Evolutionary conservation across 305 asterid genomes (phyloP).

Genomic region (Rubia peregrina): DNA sequence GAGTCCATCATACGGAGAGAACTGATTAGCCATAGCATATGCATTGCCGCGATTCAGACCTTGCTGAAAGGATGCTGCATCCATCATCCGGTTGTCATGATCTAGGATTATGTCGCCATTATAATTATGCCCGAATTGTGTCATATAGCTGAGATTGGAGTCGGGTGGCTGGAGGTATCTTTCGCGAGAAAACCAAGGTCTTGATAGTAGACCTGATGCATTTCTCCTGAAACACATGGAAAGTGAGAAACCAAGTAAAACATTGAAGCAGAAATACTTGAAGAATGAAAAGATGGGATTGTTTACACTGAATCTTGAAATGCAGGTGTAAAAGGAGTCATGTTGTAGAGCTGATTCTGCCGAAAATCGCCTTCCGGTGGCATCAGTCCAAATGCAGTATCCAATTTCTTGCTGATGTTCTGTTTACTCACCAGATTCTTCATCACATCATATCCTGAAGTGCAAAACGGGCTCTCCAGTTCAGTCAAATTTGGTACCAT

Average conservation of each 20-base stretch:
- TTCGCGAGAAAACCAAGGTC: constrained; percentile 39
- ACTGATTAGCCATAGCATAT: constrained; percentile 19
- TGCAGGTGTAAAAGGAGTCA: constrained; percentile 60
- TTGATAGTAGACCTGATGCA: constrained; percentile 36
- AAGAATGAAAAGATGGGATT: not conserved
- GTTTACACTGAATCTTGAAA: constrained; percentile 41
- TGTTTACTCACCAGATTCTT: constrained; percentile 33
- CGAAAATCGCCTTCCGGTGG: constrained; percentile 26
- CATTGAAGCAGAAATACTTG: not conserved
- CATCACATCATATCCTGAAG: constrained; percentile 35
- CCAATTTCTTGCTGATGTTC: constrained; percentile 27
- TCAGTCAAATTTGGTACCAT: no score
- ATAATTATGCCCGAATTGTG: constrained; percentile 17
- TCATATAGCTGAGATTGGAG: constrained; percentile 23
- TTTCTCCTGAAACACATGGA: constrained; percentile 28
- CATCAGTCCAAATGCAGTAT: constrained; percentile 23
- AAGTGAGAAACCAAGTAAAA: not conserved
- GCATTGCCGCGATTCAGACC: constrained; percentile 29
- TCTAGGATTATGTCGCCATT: constrained; percentile 27
- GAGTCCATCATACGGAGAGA: constrained; percentile 23
- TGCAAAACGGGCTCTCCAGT: not conserved
- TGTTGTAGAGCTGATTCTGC: constrained; percentile 32
- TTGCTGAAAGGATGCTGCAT: constrained; percentile 36
- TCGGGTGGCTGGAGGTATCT: constrained; percentile 43
- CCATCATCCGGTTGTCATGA: constrained; percentile 25